Evolutionary conservation across 2,329 filamentous ascomycete genomes (phyloP).

Genomic region (Ascomycota sp.): DNA sequence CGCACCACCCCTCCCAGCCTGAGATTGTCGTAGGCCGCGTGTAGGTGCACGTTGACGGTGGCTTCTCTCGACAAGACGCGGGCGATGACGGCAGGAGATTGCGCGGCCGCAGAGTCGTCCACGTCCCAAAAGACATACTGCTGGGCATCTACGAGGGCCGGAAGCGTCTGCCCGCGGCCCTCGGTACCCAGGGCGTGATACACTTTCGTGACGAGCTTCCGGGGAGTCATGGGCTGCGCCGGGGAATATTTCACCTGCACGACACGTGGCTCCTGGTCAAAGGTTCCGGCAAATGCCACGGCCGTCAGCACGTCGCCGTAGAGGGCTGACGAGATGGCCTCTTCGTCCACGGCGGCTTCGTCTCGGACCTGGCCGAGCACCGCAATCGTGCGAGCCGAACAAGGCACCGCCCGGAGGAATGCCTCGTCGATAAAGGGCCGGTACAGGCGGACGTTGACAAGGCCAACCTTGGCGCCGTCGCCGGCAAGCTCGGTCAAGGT

Average conservation of each 20-base stretch:
- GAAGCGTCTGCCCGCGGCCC: constrained; percentile 19
- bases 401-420: constrained; percentile 63
- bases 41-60: constrained; percentile 37
- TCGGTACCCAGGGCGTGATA: constrained; percentile 31
- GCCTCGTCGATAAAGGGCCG: constrained; percentile 87
- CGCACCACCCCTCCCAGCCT: constrained; percentile 57
- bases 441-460: constrained; percentile 81
- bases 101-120: constrained; percentile 46
- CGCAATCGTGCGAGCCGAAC: constrained; percentile 50
- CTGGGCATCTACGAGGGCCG: constrained; percentile 34
- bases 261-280: constrained; percentile 38
- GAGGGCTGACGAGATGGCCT: constrained; percentile 58
- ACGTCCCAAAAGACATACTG: constrained; percentile 91
- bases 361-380: constrained; percentile 77
- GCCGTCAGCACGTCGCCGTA: constrained; percentile 82
- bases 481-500: constrained; percentile 50
- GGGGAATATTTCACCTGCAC: constrained; percentile 80
- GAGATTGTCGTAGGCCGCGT: constrained; percentile 41
- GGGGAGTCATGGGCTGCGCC: constrained; percentile 31
- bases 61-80: constrained; percentile 47
- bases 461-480: constrained; percentile 57
- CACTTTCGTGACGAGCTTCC: constrained; percentile 27
- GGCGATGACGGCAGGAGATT: constrained; percentile 38
- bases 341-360: constrained; percentile 48
- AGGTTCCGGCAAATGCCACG: constrained; percentile 53